Evolutionary conservation across 1,284 basidiomycete genomes (phyloP).

Genomic region (Testicularia cyperi): DNA sequence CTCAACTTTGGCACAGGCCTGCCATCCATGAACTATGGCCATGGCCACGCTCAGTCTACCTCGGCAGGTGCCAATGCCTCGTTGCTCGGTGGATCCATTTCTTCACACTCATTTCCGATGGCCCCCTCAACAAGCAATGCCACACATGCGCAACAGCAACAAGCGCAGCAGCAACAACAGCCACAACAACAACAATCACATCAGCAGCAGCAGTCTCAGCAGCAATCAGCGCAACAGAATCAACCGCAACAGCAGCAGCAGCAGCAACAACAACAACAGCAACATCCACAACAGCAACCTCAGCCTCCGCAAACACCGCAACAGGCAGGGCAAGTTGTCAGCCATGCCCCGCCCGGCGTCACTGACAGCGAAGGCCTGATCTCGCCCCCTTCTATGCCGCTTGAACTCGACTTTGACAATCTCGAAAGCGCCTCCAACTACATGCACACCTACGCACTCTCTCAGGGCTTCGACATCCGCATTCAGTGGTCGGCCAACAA

Average conservation of each 20-base stretch:
- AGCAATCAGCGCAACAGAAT: constrained; percentile 1
- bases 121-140: constrained; percentile 15
- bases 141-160: constrained; percentile 4
- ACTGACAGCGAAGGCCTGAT: constrained; percentile 24
- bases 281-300: constrained; percentile 9
- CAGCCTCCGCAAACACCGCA: no score
- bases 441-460: constrained; percentile 42
- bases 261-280: constrained; percentile 9
- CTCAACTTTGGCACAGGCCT: constrained; percentile 12
- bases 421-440: constrained; percentile 39
- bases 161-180: constrained; percentile 6
- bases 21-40: constrained; percentile 20
- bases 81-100: constrained; percentile 19
- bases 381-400: constrained; percentile 37
- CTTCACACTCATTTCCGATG: constrained; percentile 35
- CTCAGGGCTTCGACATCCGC: constrained; percentile 41
- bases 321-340: not conserved
- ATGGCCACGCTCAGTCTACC: constrained; percentile 8
- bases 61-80: constrained; percentile 14
- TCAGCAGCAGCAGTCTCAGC: constrained; percentile 17
- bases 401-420: constrained; percentile 40
- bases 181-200: constrained; percentile 12
- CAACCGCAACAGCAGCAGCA: constrained; percentile 1
- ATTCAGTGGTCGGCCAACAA: constrained; percentile 46
- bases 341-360: constrained; percentile 21